Base-by-base conservation (phyloP, 2,329 filamentous ascomycete species). In the Monilinia aucupariae region DNA sequence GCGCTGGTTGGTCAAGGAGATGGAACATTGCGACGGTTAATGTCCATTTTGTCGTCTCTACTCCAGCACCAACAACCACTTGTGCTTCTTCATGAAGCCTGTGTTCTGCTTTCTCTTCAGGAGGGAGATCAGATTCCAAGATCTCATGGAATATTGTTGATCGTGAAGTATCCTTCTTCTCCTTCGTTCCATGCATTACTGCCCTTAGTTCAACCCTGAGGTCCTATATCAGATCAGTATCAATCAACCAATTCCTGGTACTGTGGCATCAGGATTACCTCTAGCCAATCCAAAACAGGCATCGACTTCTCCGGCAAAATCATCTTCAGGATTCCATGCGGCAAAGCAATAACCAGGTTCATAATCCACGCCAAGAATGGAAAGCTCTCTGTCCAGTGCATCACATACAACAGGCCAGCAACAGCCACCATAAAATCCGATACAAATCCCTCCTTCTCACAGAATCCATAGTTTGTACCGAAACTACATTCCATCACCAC, bases 11-110 rank as follows among this genome's bases (percentile, higher is more conserved):
- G 15, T 68, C 63, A n/a, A 76, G 73, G 1, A 79, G 66, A 70
- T 76, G 64, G 67, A 73, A 79, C 10, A 73, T 70, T 6, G 73
- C 67, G 8, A 76, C 64, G 3, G 72, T 65, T 10, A 79, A 67
- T 0, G 73, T 68, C 66, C 71, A 72, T 10, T 70, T 70, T 0
- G 72, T 74, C 0, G 77, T 79, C 43, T 76, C 73, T n/a, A 73
- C 75, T 2, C 75, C 78, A 6, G 77, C 78, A 22, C 60, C 53
- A 1, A 69, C 70, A 7, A 75, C 69, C 1, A 77, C 51, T 49
- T 66, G 62, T 25, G 56, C 73, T 20, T 79, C 77, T 4, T 73
- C 67, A 6, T 66, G 65, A 8, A 78, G 67, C 0, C 77, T 70
- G 1, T 55, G 25, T 0, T 69, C 39, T 0, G 69, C 67, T 65